Evolutionary conservation across 768 basidiomycete genomes (phyloP).

Genomic region (Lepiota subincarnata): DNA sequence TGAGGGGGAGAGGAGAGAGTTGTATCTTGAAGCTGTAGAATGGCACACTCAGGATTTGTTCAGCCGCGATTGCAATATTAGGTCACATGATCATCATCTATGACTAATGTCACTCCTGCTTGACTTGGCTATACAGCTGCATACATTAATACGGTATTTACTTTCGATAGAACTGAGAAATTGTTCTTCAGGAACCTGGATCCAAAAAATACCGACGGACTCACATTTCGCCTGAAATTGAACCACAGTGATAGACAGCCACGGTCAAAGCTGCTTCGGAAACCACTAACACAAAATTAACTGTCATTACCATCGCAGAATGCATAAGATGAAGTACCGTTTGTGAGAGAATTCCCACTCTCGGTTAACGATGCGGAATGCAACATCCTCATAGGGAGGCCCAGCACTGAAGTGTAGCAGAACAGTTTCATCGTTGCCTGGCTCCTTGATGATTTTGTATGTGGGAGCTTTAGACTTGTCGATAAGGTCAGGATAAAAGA

Average conservation of each 20-base stretch:
- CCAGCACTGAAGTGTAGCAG: conserved; percentile 93
- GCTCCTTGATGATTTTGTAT: conserved; percentile 92
- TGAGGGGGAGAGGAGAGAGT: conserved; percentile 1
- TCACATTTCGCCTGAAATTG: conserved; percentile 89
- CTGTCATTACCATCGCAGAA: background rate
- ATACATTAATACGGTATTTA: conserved; percentile 26
- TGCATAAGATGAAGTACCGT: conserved; percentile 43
- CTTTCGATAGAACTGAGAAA: conserved; percentile 74
- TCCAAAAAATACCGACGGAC: conserved; percentile 25
- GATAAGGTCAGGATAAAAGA: conserved; percentile 99
- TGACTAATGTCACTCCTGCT: conserved; percentile 10
- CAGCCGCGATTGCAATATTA: conserved; percentile 12
- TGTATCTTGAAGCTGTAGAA: conserved; percentile 2
- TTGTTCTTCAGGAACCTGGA: conserved; percentile 13
- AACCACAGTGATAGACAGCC: conserved; percentile 96
- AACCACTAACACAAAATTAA: conserved; percentile 56
- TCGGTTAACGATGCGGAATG: conserved; percentile 94
- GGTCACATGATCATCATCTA: conserved; percentile 17
- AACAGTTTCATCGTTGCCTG: conserved; percentile 93
- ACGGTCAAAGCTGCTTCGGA: conserved; percentile 94
- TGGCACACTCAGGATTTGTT: background rate
- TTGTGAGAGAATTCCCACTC: conserved; percentile 99
- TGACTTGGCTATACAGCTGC: background rate
- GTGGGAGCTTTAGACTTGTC: conserved; percentile 97
- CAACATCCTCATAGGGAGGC: conserved; percentile 98